Percentiles rank a stretch among this genome's conserved stretches.
These are phyloP conservation scores for Hypoxylon sp. DNA, from an alignment of 2,329 filamentous ascomycete species.

Conservation along the genomic window DNA sequence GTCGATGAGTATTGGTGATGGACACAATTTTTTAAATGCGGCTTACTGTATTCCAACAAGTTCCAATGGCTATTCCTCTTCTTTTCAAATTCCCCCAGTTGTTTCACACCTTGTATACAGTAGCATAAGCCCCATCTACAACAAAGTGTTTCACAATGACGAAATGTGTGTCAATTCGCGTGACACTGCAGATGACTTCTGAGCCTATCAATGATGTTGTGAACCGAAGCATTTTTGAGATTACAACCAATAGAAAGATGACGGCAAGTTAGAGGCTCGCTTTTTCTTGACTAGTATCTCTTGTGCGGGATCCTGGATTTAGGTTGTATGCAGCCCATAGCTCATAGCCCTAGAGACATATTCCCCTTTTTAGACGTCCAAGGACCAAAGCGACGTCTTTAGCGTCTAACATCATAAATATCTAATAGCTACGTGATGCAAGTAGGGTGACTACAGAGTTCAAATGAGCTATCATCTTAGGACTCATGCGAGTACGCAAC, in stretches of 20 bases:
- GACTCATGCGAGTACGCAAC: conserved; percentile 1
- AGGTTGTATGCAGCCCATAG: conserved; percentile 11
- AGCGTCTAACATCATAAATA: conserved; percentile 3
- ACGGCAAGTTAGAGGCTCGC: conserved; percentile 22
- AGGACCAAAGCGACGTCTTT: conserved; percentile 2
- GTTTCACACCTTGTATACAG: conserved; percentile 29
- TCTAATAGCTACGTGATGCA: not conserved
- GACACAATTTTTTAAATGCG: conserved; percentile 10
- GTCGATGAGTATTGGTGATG: not conserved
- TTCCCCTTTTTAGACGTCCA: conserved; percentile 8
- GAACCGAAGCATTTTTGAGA: conserved; percentile 27
- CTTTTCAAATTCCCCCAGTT: conserved; percentile 17
- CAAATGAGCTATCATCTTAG: conserved; percentile 14
- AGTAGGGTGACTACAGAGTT: not conserved
- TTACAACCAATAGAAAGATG: conserved; percentile 27
- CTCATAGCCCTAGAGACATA: not conserved
- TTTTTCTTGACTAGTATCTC: not conserved
- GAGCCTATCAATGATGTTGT: conserved; percentile 37
- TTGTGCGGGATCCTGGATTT: not conserved
- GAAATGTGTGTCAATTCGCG: conserved; percentile 38
- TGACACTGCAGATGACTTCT: conserved; percentile 29
- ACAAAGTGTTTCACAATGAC: conserved; percentile 41
- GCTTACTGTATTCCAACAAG: conserved; percentile 26
- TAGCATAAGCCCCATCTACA: conserved; percentile 17
- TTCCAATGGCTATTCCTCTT: not conserved